Evolutionary conservation across 441 rosid species (phyloP), one percentile per base, ranked within the genome.

Genomic region (Erodium trifolium): DNA sequence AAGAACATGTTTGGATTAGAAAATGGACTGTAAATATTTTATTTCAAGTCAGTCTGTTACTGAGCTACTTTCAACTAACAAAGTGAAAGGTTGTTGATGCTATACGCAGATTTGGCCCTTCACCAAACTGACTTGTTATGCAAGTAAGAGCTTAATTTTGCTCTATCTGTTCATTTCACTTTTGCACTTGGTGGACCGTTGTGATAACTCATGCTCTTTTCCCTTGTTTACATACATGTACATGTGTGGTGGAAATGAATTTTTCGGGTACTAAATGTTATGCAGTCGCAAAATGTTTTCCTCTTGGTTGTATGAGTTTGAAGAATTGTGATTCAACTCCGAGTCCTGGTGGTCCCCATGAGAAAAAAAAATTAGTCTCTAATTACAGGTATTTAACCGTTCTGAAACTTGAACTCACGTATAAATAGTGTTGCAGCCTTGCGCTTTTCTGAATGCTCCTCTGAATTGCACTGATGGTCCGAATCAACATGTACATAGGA

Each of bases 401-500:
- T 62, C 6, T 11, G 14, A 23, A 62, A 2, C 6, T 62, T 51
- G 17, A 37, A 73, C 87, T 69, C 37, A 89, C 98, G 67, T 79
- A 78, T 73, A 37, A 5, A 37, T 72, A 68, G 2, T 76, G 81
- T 70, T 71, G 59, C 16, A 13, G 76, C 64, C 79, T 27, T 13
- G 35, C 35, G 37, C 35, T 62, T 27, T 62, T 23, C 16, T 62
- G 73, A 31, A 83, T 67, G 73, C 78, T 72, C 29, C 79, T 85
- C 7, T 75, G 90, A 69, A 94, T 51, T 14, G 90, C 90, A 27
- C 87, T 66, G 69, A 94, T 83, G 8, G 83, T 80, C 73, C 80
- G 78, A 69, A 87, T 43, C 73, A 91, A 71, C 63, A 88, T 19
- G 71, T 80, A 85, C 93, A 90, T 84, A 0, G 96, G 99, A 29